phyloP scores from a whole-genome alignment of 2,329 filamentous ascomycete species.

The Exophiala sp. region DNA sequence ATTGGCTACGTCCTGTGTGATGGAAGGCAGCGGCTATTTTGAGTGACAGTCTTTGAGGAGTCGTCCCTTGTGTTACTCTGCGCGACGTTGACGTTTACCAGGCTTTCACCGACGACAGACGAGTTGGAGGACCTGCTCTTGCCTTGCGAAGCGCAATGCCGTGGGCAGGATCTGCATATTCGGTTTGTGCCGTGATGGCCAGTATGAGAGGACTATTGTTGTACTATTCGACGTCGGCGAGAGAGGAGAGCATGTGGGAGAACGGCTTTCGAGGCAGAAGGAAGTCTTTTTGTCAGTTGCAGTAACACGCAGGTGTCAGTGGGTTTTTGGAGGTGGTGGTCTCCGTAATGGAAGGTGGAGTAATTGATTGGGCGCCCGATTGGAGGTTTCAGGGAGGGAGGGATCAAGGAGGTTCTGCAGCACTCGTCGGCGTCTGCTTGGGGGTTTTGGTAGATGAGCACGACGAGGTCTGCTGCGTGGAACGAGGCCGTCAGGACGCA shows the following conservation, averaged over 20 bases:
- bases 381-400: conserved; percentile 7
- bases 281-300: conserved; percentile 8
- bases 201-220: not conserved
- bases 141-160: conserved; percentile 20
- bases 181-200: conserved; percentile 9
- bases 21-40: conserved; percentile 39
- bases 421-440: not conserved
- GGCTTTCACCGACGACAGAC: conserved; percentile 3
- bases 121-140: conserved; percentile 3
- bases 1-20: conserved; percentile 35
- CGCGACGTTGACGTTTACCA: conserved; percentile 19
- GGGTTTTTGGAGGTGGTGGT: conserved; percentile 1
- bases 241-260: not conserved
- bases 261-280: not conserved
- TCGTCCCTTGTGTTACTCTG: conserved; percentile 20
- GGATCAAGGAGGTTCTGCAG: not conserved
- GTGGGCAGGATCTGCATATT: conserved; percentile 23
- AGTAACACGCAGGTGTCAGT: conserved; percentile 10
- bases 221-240: not conserved
- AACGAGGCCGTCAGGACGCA: too few relatives aligned
- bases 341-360: conserved; percentile 2
- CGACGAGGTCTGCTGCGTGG: not conserved
- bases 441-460: not conserved
- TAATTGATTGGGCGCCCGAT: conserved; percentile 11
- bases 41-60: conserved; percentile 12